Base-by-base conservation (phyloP, 805 yeast genomes). In the Saturnispora zaruensis region DNA sequence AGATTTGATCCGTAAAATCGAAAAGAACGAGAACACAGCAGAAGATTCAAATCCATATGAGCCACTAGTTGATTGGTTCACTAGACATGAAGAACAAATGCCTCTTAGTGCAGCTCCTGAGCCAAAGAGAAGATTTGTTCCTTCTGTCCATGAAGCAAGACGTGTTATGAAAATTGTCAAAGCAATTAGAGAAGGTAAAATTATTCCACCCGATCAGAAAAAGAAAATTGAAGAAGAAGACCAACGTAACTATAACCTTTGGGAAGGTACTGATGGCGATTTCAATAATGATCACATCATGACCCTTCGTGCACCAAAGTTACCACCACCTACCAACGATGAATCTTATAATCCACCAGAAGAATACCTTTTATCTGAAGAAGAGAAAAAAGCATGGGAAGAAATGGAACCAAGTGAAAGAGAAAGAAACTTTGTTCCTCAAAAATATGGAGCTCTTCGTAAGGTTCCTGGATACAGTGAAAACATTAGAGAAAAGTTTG, bases 271-370 rank as follows among this genome's bases (percentile, higher is more conserved):
- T 5, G 79, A 81, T 45, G 76, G 72, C 41, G 69, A 68, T 40
- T 79, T 76, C 46, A 65, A 74, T 4, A 68, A 70, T 34, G 96
- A 89, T 61, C 96, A 90, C 66, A 73, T 88, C 44, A 89, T 89
- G 96, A 88, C 80, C 55, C 72, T 91, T 59, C 80, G 96, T 63
- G 99, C 99, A 14, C 99, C 99, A 36, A 91, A 93, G 66, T 59
- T 88, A 59, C 81, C 96, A 14, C 98, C 97, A 33, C 99, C 99
- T 51, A 87, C 97, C 0, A 81, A 93, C 63, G 99, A 91, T 57
- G 96, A 91, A 71, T 82, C 93, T 60, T 93, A 93, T 67, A 93
- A 93, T 64, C 99, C 99, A 34, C 99, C 99, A 5, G 96, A 77
- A 62, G 99, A 93, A 72, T 93, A 93, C 61, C 70, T 93, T 57